Percentiles rank a stretch among this genome's conserved stretches.
phyloP scores from a whole-genome alignment of 495 filamentous ascomycete genomes.

The Neurospora africana region DNA sequence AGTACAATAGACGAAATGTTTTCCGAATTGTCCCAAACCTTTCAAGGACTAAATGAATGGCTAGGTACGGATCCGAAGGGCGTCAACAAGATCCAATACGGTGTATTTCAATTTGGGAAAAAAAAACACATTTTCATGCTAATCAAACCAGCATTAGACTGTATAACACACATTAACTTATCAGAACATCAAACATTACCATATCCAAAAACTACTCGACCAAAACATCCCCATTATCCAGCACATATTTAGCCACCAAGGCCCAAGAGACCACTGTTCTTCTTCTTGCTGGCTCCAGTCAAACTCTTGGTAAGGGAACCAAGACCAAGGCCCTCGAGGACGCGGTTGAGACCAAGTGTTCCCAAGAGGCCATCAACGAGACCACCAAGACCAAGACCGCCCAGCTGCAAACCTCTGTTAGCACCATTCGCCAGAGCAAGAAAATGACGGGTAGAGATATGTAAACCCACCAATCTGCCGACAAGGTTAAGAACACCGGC shows the following conservation, averaged over 20 bases:
- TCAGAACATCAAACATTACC: background rate
- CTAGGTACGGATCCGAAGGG: too few species aligned
- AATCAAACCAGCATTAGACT: too few species aligned
- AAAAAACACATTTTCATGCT: too few species aligned
- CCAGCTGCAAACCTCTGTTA: constrained; percentile 34
- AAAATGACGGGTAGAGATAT: background rate
- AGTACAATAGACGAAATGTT: too few species aligned
- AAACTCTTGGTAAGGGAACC: constrained; percentile 42
- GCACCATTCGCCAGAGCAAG: background rate
- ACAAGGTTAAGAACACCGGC: constrained; percentile 75
- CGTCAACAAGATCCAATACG: too few species aligned
- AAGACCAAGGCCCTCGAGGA: constrained; percentile 65
- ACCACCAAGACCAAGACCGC: constrained; percentile 76
- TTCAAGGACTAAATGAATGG: too few species aligned
- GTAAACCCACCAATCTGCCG: constrained; percentile 45
- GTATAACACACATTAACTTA: background rate
- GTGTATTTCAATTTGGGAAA: too few species aligned
- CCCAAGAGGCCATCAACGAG: constrained; percentile 70
- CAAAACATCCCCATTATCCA: background rate
- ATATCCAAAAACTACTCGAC: background rate
- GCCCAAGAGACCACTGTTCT: constrained; percentile 20
- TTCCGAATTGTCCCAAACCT: too few species aligned
- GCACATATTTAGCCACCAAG: constrained; percentile 12
- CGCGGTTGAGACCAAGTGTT: constrained; percentile 66
- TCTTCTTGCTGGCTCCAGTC: constrained; percentile 33